Base-by-base conservation (phyloP, 148 eudicot genomes). In the Vaccinium myrtillus region DNA sequence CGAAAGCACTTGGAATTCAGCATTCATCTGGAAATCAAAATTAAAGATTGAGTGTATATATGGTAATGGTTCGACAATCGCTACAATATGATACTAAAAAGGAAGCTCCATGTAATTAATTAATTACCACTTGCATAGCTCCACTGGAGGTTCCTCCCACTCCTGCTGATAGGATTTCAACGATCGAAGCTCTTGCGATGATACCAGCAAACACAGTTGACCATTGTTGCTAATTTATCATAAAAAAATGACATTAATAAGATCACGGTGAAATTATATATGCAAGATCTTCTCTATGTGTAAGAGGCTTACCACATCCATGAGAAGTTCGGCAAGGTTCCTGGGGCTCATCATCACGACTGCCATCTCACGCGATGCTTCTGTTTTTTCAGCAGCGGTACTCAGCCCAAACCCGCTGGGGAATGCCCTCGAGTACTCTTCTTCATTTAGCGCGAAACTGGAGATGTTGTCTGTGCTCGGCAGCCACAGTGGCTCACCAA, bases 1-100 rank as follows among this genome's bases (percentile, higher is more conserved):
- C 0, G 95, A 81, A 32, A 86, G 90, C 32, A 91, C 87, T 56
- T 92, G 92, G 32, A 86, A 87, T 63, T 91, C 93, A 23, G 89
- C 95, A 80, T 58, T 85, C 88, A 92, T 90, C 95, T 92, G 83
- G 10, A 81, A 73, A 36, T 27, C 74, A 70, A 13, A 13, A 87
- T 36, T 56, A 75, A 15, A 59, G 7, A 46, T n/a, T 49, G 2
- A 69, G 43, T 46, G 18, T 39, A 18, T 74, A 1, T 43, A 43
- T 43, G 46, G 6, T 18, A 58, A 23, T 12, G 74, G 6, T 11
- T 59, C 21, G 12, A 2, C 39, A 69, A 69, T 25, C 4, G 25
- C 2, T 27, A 69, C 6, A 7, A 51, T 25, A 27, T 23, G 59
- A 32, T 50, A 43, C 3, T 36, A 36, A 36, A 69, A 82, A 27